Evolutionary conservation across 805 yeast species (phyloP), one percentile per base, ranked within the genome.

Genomic region (Saccharomyces kudriavzevii): DNA sequence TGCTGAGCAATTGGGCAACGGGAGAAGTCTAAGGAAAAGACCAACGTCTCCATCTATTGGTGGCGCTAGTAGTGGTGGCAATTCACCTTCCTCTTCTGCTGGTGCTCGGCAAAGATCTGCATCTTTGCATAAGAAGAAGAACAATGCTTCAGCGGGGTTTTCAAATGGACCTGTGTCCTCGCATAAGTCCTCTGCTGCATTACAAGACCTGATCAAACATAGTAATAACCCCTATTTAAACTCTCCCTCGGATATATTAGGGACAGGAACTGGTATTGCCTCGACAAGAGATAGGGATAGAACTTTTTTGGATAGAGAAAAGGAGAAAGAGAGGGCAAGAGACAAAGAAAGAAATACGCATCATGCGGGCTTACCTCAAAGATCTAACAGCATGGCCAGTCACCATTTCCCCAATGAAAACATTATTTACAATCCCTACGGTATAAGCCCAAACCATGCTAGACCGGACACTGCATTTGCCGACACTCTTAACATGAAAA

Each of bases 361-460:
- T 45, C 59, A 58, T 48, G 14, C 51, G 48, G 49, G 48, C 5
- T 48, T 51, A 24, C 57, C 60, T 17, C 49, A 47, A 17, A 53
- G 60, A 46, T 53, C 61, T 6, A 53, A 53, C 22, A 53, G 57
- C 47, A 53, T 56, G 46, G 53, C 48, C 17, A 48, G 49, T n/a
- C 63, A 58, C 48, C 58, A 57, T 31, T 51, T 49, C 17, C 51
- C 54, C 45, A 53, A 57, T 30, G 60, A 62, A 9, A 80, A 78
- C 56, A 74, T 82, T 60, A 77, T 77, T 43, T 84, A 83, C 68
- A 84, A 84, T 60, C 89, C 89, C 1, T 84, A 81, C 62, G 89
- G 89, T 1, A 55, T 65, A 24, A 62, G 58, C 46, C 55, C 54
- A 5, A 53, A 53, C n/a, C 53, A 52, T 35, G 51, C 56, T 48